Percentiles rank a stretch among this genome's conserved stretches.
Evolutionary conservation across 192 early-diverging fungal genomes (phyloP).

Genomic region (Diversispora epigaea): DNA sequence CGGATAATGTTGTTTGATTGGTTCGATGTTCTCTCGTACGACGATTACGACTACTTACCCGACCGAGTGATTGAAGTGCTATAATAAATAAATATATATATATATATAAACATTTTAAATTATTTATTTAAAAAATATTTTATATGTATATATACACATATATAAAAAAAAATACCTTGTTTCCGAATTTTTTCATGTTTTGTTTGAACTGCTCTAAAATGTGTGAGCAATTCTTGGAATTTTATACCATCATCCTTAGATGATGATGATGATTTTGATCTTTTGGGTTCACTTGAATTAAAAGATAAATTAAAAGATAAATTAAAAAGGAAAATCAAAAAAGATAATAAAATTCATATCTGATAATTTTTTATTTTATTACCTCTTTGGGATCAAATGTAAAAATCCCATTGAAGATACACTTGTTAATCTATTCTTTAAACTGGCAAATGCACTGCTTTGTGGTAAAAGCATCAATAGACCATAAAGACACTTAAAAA

Average conservation of each 20-base stretch:
- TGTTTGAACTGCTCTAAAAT: slow-evolving; percentile 71
- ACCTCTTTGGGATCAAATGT: slow-evolving; percentile 59
- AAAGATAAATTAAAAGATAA: slow-evolving; percentile 7
- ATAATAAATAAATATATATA: neutral
- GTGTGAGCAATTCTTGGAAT: slow-evolving; percentile 69
- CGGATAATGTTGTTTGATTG: no score
- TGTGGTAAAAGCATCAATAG: slow-evolving; percentile 97
- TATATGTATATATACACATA: no score
- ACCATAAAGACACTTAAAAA: slow-evolving; percentile 93
- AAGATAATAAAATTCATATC: neutral
- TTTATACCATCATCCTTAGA: slow-evolving; percentile 43
- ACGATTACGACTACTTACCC: no score
- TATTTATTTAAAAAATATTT: neutral
- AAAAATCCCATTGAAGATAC: slow-evolving; percentile 71
- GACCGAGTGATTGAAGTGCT: no score
- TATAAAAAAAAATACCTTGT: slow-evolving; percentile 37
- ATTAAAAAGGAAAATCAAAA: neutral
- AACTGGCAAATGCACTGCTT: slow-evolving; percentile 91
- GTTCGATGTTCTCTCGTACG: no score
- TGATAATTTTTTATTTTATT: neutral
- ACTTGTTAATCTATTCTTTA: slow-evolving; percentile 89
- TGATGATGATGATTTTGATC: slow-evolving; percentile 17
- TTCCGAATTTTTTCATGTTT: slow-evolving; percentile 73
- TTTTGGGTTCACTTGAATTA: slow-evolving; percentile 37
- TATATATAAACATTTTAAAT: neutral